These are phyloP conservation scores for Pichiaceae sp. DNA, from an alignment of 1,139 yeast species.

Conservation along the genomic window DNA sequence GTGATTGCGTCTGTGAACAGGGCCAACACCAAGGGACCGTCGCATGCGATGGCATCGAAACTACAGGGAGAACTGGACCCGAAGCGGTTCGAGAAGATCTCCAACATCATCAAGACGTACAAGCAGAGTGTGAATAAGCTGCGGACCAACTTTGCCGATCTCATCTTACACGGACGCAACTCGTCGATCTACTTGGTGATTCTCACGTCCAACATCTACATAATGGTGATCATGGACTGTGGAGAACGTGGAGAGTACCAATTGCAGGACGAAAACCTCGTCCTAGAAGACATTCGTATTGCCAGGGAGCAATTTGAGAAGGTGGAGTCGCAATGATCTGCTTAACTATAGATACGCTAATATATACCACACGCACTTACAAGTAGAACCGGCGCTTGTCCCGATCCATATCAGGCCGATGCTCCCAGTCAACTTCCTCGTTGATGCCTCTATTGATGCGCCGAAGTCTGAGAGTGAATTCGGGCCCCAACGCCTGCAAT, in stretches of 20 bases:
- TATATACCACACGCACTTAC: constrained; percentile 26
- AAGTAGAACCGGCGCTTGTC: constrained; percentile 89
- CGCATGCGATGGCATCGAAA: constrained; percentile 1
- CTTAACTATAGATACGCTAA: neutral
- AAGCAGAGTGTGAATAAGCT: constrained; percentile 88
- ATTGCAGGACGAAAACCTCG: constrained; percentile 52
- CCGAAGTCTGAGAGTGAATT: constrained; percentile 81
- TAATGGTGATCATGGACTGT: constrained; percentile 53
- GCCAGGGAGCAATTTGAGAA: constrained; percentile 53
- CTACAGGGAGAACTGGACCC: constrained; percentile 49
- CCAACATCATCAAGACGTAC: constrained; percentile 88
- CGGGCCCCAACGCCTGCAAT: constrained; percentile 92
- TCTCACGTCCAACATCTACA: constrained; percentile 65
- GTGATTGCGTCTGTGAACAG: constrained; percentile 75
- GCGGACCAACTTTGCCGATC: constrained; percentile 73
- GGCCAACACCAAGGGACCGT: constrained; percentile 1
- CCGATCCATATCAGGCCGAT: constrained; percentile 90
- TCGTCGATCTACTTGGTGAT: constrained; percentile 65
- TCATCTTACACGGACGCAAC: constrained; percentile 66
- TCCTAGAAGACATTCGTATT: constrained; percentile 58
- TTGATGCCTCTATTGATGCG: constrained; percentile 85
- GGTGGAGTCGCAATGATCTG: constrained; percentile 11
- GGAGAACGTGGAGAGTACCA: constrained; percentile 20
- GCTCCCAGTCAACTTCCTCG: constrained; percentile 95
- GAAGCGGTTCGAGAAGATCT: constrained; percentile 86